Percentiles rank a stretch among this genome's conserved stretches.
Conservation (phyloP, 129 eudicot species). For the Chrysanthemum lavandulifolium region DNA sequence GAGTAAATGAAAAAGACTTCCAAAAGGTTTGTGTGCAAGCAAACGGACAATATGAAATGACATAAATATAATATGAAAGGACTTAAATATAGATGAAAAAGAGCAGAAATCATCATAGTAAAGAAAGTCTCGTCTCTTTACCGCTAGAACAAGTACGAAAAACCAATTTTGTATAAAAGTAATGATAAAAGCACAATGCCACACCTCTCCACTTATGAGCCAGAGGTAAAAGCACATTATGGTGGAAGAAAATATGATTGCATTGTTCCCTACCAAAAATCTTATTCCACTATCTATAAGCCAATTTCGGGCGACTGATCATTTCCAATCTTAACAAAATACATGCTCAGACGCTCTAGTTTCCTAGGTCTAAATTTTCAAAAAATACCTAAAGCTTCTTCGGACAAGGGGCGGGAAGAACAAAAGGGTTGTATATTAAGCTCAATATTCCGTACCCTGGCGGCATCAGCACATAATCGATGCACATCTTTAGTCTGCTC, state of each 20-base stretch:
- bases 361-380: constrained; percentile 2
- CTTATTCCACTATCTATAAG: constrained; percentile 14
- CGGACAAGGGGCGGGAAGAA: background rate
- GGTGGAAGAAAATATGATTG: constrained; percentile 28
- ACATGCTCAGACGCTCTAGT: background rate
- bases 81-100: no score
- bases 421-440: background rate
- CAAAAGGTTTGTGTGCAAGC: no score
- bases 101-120: no score
- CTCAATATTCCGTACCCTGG: constrained; percentile 31
- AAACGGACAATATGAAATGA: no score
- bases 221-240: constrained; percentile 21
- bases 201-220: constrained; percentile 11
- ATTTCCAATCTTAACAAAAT: background rate
- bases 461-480: constrained; percentile 34
- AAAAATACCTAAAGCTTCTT: background rate
- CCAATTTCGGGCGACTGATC: constrained; percentile 24
- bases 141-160: background rate
- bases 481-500: constrained; percentile 47
- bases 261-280: constrained; percentile 34
- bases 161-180: background rate
- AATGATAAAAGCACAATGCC: constrained; percentile 11
- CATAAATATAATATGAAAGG: no score
- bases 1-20: no score
- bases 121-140: no score